phyloP scores from a whole-genome alignment of 176 grass and related monocot genomes.

The Rhynchospora pubera region DNA sequence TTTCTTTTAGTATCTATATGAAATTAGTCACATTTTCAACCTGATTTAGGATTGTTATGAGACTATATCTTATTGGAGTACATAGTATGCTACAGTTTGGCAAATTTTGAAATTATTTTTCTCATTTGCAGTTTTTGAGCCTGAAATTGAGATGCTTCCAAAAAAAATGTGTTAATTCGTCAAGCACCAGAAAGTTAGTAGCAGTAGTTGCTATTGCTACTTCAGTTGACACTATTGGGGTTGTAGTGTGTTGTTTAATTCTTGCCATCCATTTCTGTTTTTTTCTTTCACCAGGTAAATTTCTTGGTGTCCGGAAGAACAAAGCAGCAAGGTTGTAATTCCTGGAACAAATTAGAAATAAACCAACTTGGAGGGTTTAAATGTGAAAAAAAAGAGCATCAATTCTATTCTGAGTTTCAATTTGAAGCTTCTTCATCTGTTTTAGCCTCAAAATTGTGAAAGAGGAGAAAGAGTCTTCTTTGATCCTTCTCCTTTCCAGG shows the following conservation, averaged over 20 bases:
- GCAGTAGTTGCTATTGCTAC: background rate
- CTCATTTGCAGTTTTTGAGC: background rate
- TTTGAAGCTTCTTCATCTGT: constrained; percentile 9
- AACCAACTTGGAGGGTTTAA: constrained; percentile 8
- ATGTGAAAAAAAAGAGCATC: background rate
- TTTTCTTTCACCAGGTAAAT: background rate
- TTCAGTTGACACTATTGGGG: background rate
- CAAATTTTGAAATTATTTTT: background rate
- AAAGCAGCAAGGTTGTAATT: constrained; percentile 1
- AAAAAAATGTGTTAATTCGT: constrained; percentile 8
- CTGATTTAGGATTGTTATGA: background rate
- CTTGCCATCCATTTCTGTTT: background rate
- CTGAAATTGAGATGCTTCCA: constrained; percentile 6
- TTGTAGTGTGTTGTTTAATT: background rate
- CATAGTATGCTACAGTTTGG: background rate
- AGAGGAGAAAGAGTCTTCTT: background rate
- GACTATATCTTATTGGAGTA: constrained; percentile 5
- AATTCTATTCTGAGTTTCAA: constrained; percentile 12
- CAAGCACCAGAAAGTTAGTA: background rate
- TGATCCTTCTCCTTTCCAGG: constrained; percentile 8
- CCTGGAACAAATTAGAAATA: background rate
- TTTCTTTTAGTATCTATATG: background rate
- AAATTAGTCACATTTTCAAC: background rate
- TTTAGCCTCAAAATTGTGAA: background rate
- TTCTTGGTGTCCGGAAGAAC: background rate